Base-by-base conservation (phyloP, 768 basidiomycete species). In the Sporobolomyces pararoseus region DNA sequence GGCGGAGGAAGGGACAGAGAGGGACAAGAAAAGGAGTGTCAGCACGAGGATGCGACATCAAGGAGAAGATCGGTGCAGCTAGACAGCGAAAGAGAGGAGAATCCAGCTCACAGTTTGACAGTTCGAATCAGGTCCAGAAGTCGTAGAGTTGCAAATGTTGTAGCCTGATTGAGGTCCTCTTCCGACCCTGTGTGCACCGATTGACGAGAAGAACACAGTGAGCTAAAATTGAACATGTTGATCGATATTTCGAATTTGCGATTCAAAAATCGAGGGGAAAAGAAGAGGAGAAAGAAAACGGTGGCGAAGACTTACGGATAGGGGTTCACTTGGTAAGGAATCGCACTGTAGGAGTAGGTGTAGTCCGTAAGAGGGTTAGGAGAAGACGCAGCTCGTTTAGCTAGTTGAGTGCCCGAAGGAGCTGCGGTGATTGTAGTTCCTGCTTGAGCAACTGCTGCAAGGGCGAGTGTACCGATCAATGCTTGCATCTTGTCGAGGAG, bases 241-340 rank as follows among this genome's bases (percentile, higher is more conserved):
- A 54, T 35, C 32, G 53, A 54, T 34, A 34, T 34, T 35, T 34
- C 31, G 51, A n/a, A n/a, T n/a, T n/a, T n/a, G n/a, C n/a, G n/a
- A n/a, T n/a, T n/a, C n/a, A n/a, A n/a, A n/a, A n/a, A n/a, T n/a
- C 51, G 19, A 54, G 21, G 23, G 21, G 4, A 7, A 31, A 19
- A 7, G n/a, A n/a, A 50, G 53, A 25, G 54, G 29, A 37, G 44
- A 4, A 46, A 35, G 12, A 17, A n/a, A n/a, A n/a, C n/a, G n/a
- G n/a, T n/a, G n/a, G n/a, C 10, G 35, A 37, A 17, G 6, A 53
- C 61, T n/a, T 17, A 71, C 61, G 27, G 7, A 35, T 32, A 68
- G 6, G 73, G 68, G 68, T 67, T 65, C 52, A 74, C 73, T 46
- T 74, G 65, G 58, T 74, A 69, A 27, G 68, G 62, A 17, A 53